Evolutionary conservation across 2,329 filamentous ascomycete species (phyloP).

Genomic region (Eutypella sp.): DNA sequence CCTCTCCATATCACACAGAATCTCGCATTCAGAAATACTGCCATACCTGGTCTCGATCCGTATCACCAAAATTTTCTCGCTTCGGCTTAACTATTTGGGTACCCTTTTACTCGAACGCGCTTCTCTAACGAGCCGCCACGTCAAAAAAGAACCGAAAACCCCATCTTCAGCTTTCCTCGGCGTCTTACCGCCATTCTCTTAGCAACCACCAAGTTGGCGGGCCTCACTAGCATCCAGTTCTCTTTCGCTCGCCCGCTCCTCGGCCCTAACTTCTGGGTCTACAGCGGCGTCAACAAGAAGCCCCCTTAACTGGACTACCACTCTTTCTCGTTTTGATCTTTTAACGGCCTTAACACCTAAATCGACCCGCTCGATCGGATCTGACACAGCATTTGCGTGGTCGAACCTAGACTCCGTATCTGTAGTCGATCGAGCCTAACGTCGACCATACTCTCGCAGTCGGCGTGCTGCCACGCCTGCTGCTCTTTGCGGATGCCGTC

Average conservation of each 20-base stretch:
- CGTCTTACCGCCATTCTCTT: slow-evolving; percentile 17
- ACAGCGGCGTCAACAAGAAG: slow-evolving; percentile 93
- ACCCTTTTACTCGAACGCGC: too few relatives aligned
- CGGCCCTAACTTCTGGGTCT: slow-evolving; percentile 90
- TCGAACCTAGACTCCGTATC: slow-evolving; percentile 1
- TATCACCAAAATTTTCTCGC: too few relatives aligned
- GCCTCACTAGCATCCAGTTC: slow-evolving; percentile 65
- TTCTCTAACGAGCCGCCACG: neutral
- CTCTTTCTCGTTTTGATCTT: slow-evolving; percentile 26
- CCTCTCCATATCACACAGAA: too few relatives aligned
- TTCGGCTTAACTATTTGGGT: too few relatives aligned
- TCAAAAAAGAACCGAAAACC: too few relatives aligned
- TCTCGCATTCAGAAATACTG: too few relatives aligned
- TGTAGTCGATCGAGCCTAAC: slow-evolving; percentile 11
- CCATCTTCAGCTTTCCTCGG: slow-evolving; percentile 5
- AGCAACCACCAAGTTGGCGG: slow-evolving; percentile 86
- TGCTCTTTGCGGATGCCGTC: slow-evolving; percentile 24
- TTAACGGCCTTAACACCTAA: slow-evolving; percentile 6
- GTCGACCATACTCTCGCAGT: slow-evolving; percentile 20
- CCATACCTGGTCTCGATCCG: too few relatives aligned
- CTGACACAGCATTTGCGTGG: slow-evolving; percentile 1
- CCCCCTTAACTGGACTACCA: slow-evolving; percentile 77
- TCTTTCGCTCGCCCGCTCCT: slow-evolving; percentile 83
- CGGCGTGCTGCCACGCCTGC: slow-evolving; percentile 34
- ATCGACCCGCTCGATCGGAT: slow-evolving; percentile 4